Evolutionary conservation across 306 rosid genomes (phyloP).

Genomic region (Vicia villosa): DNA sequence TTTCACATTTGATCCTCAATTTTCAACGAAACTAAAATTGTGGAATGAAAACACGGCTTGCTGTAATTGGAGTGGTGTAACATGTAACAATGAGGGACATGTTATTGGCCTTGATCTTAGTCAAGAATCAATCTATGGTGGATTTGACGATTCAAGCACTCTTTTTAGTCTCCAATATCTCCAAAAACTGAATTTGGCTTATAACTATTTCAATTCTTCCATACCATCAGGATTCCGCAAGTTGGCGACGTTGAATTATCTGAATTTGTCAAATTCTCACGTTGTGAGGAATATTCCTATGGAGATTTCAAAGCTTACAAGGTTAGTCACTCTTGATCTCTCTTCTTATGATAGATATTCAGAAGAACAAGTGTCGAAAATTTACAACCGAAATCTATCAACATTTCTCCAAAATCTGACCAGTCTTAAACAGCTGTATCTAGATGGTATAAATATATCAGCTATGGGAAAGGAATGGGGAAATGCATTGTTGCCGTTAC

Average conservation of each 20-base stretch:
- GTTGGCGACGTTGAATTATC: conserved; percentile 10
- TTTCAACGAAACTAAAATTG: neutral
- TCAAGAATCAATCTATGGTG: too few species aligned
- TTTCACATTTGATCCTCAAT: neutral
- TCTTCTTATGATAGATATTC: neutral
- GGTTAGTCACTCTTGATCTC: conserved; percentile 32
- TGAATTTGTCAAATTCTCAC: conserved; percentile 13
- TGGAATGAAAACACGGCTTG: too few species aligned
- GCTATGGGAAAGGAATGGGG: conserved; percentile 40
- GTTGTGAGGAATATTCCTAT: conserved; percentile 17
- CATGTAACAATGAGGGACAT: too few species aligned
- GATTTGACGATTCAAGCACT: neutral
- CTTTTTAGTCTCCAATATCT: conserved; percentile 36
- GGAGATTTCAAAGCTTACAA: conserved; percentile 9
- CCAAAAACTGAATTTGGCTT: neutral
- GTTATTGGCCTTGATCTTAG: too few species aligned
- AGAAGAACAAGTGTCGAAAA: too few species aligned
- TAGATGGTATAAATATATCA: conserved; percentile 43
- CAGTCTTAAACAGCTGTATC: conserved; percentile 15
- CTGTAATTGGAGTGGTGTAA: too few species aligned
- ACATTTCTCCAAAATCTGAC: conserved; percentile 35
- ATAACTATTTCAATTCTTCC: too few species aligned
- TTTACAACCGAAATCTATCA: neutral
- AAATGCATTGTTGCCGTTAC: conserved; percentile 2
- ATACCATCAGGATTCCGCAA: conserved; percentile 32